Conservation (phyloP, 495 filamentous ascomycete genomes). For the Monascus purpureus region DNA sequence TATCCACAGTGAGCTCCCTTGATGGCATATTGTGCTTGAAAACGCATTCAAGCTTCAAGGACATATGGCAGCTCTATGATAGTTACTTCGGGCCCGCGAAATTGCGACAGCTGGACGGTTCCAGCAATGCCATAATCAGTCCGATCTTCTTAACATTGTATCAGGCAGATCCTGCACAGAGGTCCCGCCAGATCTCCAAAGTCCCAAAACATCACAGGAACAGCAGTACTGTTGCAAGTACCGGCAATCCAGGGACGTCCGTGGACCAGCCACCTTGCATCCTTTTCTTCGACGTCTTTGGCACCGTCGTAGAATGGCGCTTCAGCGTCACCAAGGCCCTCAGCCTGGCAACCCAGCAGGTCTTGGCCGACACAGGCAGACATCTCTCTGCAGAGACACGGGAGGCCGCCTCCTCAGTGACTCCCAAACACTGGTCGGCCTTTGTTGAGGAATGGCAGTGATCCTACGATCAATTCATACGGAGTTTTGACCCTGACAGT, state of each 20-base stretch:
- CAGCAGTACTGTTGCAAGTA: too few relatives aligned
- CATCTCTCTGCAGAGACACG: constrained; percentile 33
- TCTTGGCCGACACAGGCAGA: constrained; percentile 27
- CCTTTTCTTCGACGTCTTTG: constrained; percentile 58
- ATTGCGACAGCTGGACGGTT: too few relatives aligned
- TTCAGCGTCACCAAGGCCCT: constrained; percentile 42
- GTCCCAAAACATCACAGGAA: too few relatives aligned
- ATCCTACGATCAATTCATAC: constrained; percentile 47
- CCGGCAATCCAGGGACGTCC: constrained; percentile 12
- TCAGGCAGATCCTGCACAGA: too few relatives aligned
- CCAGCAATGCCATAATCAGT: too few relatives aligned
- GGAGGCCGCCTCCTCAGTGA: constrained; percentile 34
- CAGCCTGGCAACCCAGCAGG: constrained; percentile 16
- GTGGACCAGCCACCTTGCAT: constrained; percentile 21
- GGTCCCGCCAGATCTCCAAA: too few relatives aligned
- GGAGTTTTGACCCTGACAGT: constrained; percentile 24
- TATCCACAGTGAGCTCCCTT: too few relatives aligned
- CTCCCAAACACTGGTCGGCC: constrained; percentile 39
- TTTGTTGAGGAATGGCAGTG: constrained; percentile 57
- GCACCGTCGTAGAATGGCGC: constrained; percentile 66
- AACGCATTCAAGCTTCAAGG: too few relatives aligned
- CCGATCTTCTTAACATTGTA: too few relatives aligned
- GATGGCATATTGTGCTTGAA: too few relatives aligned
- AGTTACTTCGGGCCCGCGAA: too few relatives aligned
- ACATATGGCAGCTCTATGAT: too few relatives aligned